Evolutionary conservation across 306 rosid species (phyloP), one percentile per base, ranked within the genome.

Genomic region (Pueraria montana): DNA sequence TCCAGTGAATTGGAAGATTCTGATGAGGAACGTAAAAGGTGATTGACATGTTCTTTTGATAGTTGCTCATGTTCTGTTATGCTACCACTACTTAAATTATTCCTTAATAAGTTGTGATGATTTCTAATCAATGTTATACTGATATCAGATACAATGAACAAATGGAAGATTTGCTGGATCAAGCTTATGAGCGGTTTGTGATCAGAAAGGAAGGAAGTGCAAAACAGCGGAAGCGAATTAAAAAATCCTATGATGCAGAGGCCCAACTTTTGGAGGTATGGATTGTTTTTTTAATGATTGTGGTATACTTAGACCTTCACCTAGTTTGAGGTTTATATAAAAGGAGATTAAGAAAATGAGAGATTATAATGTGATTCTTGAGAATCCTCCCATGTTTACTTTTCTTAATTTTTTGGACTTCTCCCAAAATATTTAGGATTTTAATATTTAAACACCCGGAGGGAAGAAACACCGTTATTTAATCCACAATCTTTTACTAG

Each of bases 11-110:
- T 90, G 1, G 92, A 92, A 2, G 97, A 94, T 82, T 88, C 99
- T 61, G 98, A 94, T 81, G 98, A 96, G 71, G 98, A 91, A 59
- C 92, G 90, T 20, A 74, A 78, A 89, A 96, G 99, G 99, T 96
- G 78, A 76, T 86, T 81, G 56, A 12, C 43, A 69, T 49, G 80
- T 66, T 78, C 80, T 75, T 70, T 77, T 67, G 2, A 12, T 70
- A 43, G 63, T 49, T 69, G 24, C n/a, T 72, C 56, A 71, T 40
- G 45, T 66, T 72, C 74, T 63, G 43, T 36, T 20, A 62, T 74
- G 34, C 56, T n/a, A 56, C 62, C 76, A 56, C 18, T 50, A 16
- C 23, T 8, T 17, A 0, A 14, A 34, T 11, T 66, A 52, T 58
- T 73, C 13, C 24, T 18, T 23, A 61, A 20, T 34, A 34, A 34